Base-by-base conservation (phyloP, 257 asterid species). In the Solanum chiquidenum region DNA sequence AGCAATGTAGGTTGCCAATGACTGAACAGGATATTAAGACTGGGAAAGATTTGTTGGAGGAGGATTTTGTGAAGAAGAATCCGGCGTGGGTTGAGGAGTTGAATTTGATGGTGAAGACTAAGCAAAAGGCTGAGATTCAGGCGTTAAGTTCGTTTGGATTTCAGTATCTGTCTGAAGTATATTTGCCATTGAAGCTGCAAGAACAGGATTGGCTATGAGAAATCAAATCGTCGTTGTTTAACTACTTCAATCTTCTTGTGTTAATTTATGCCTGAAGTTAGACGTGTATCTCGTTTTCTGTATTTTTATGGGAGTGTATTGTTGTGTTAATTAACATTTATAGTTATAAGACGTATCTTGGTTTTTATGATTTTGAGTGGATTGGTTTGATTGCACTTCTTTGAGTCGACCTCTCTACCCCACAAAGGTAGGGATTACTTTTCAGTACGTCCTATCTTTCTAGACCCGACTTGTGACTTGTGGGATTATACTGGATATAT, bases 71-170 rank as follows among this genome's bases (percentile, higher is more conserved):
- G 94, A 96, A 96, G 95, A 96, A 95, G 94, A 96, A 96, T 88
- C 94, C 95, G 0, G 98, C 96, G 4, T 96, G 99, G 99, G 99
- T 95, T 31, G 98, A 95, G 89, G 99, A 96, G 92, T 89, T 96
- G 92, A 94, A 92, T 89, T 49, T 96, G 87, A 96, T 96, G 98
- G 98, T 96, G 89, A 96, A 95, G 89, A 91, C 95, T 38, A 96
- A 93, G 94, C 98, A 95, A 94, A 96, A 95, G 93, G 99, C 98
- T 4, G 99, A 96, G 68, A 96, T 95, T 90, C 98, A 96, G 94
- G 98, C 98, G 23, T 82, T 96, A 93, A 96, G 99, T 91, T 90
- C 98, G 13, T 96, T 95, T 34, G 98, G 98, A 73, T 96, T 96
- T 89, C 99, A 95, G 92, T 96, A 96, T 88, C 95, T 96, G 76